Conservation (phyloP, 345 rosid species). For the Euphorbia lathyris region DNA sequence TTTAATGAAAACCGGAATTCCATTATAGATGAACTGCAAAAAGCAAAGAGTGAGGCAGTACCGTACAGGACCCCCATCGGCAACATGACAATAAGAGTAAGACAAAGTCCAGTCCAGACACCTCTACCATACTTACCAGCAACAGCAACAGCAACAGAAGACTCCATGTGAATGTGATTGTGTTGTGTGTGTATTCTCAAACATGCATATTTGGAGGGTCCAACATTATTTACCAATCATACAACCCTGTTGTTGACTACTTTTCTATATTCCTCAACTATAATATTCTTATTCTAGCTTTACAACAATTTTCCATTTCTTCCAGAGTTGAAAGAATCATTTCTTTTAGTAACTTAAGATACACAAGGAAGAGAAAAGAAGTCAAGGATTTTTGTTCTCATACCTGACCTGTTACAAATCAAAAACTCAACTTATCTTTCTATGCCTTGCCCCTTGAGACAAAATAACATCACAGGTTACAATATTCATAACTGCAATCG, state of each 20-base stretch:
- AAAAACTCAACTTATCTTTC: not conserved
- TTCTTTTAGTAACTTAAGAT: not conserved
- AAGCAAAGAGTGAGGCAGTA: not conserved
- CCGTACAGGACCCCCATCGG: not conserved
- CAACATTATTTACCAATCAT: not conserved
- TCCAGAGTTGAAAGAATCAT: not conserved
- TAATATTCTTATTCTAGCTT: not conserved
- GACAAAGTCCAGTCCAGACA: too few species aligned
- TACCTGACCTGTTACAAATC: slow-evolving; percentile 12
- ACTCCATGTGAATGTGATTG: not conserved
- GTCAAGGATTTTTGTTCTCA: not conserved
- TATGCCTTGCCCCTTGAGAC: not conserved
- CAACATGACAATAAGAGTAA: not conserved
- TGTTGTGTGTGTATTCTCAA: not conserved
- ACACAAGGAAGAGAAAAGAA: not conserved
- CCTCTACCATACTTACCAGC: slow-evolving; percentile 3
- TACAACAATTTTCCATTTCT: not conserved
- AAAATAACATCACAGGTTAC: not conserved
- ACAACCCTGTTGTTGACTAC: not conserved
- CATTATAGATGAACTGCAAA: not conserved
- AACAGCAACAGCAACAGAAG: not conserved
- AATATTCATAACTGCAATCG: not conserved
- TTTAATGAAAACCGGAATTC: not conserved
- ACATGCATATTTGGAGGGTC: not conserved
- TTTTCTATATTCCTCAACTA: not conserved